Base-by-base conservation (phyloP, 1,284 basidiomycete species). In the Trametes pubescens region DNA sequence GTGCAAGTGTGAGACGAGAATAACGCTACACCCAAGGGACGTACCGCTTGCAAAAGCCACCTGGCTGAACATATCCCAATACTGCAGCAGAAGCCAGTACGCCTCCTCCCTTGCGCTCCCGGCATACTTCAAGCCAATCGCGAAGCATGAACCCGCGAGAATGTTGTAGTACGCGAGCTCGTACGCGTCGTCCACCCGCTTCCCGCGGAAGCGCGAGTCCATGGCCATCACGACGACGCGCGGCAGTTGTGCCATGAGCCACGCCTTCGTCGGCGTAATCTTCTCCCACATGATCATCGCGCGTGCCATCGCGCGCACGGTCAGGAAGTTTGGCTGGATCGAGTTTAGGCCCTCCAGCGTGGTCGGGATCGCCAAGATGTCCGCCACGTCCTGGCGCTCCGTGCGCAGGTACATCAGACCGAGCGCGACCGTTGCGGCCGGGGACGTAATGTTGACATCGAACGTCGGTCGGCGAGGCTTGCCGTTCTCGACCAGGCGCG, bases 321-420 rank as follows among this genome's bases (percentile, higher is more conserved):
- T 82, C 37, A 99, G 80, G 71, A 98, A 89, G 71, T 92, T 93
- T 0, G 96, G 96, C 59, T 96, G 93, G 34, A 98, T 86, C 44
- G 88, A 85, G 71, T 98, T 94, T 55, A 99, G 82, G 11, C 89
- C 87, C 16, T 91, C 81, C 1, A 90, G 79, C 0, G 92, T 93
- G 69, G 92, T 87, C 0, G 98, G 97, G 34, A 98, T 87, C 14
- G 86, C 85, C 29, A 99, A 81, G 47, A 95, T 86, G 66, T 93
- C 91, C 0, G 95, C 93, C 9, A 98, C 86, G 71, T 98, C 96
- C 65, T 84, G 83, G 24, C 94, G 86, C 49, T 89, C 88, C 0
- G 94, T 96, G 65, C 89, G 88, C 54, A 99, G 82, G 76, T 94
- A 99, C 91, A 98, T 96, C 24, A 99, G 78, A 0, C 93, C 96